Conservation (phyloP, 495 filamentous ascomycete species). For the Chaetomidium leptoderma region DNA sequence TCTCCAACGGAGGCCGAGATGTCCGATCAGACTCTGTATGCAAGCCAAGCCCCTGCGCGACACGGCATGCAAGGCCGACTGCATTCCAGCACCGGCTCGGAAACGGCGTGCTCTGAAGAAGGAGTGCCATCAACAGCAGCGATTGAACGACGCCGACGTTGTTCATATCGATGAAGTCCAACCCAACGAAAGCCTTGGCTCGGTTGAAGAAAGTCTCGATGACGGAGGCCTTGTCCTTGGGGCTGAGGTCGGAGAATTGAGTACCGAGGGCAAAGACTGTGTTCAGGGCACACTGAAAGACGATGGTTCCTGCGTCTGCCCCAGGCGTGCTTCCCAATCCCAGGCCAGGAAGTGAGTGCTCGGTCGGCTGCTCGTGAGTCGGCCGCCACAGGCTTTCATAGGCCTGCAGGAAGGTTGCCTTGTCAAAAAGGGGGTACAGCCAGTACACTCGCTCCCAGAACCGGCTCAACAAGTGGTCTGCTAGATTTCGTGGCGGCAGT, state of each 20-base stretch:
- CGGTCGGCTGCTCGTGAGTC: conserved; percentile 23
- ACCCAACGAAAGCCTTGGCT: conserved; percentile 40
- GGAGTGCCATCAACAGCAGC: conserved; percentile 41
- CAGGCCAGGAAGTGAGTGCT: conserved; percentile 20
- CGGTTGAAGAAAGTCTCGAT: conserved; percentile 46
- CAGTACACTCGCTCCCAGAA: conserved; percentile 43
- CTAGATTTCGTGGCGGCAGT: conserved; percentile 41
- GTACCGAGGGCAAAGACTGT: conserved; percentile 44
- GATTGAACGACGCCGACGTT: conserved; percentile 47
- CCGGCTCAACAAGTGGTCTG: conserved; percentile 42
- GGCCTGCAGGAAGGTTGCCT: conserved; percentile 40
- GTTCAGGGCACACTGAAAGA: conserved; percentile 47
- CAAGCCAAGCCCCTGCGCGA: conserved; percentile 47
- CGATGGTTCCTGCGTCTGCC: conserved; percentile 37
- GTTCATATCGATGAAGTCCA: conserved; percentile 44
- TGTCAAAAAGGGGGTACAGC: conserved; percentile 47
- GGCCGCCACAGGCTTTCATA: conserved; percentile 43
- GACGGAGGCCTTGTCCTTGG: conserved; percentile 34
- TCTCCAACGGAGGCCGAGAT: conserved; percentile 34
- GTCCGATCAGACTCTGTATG: conserved; percentile 34
- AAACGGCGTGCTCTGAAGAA: conserved; percentile 46
- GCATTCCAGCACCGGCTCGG: conserved; percentile 47
- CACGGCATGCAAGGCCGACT: conserved; percentile 45
- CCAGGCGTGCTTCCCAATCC: conserved; percentile 42
- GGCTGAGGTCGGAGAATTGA: conserved; percentile 42